Evolutionary conservation across 371 early-diverging fungal species (phyloP).

Genomic region (Apophysomyces trapeziformis): DNA sequence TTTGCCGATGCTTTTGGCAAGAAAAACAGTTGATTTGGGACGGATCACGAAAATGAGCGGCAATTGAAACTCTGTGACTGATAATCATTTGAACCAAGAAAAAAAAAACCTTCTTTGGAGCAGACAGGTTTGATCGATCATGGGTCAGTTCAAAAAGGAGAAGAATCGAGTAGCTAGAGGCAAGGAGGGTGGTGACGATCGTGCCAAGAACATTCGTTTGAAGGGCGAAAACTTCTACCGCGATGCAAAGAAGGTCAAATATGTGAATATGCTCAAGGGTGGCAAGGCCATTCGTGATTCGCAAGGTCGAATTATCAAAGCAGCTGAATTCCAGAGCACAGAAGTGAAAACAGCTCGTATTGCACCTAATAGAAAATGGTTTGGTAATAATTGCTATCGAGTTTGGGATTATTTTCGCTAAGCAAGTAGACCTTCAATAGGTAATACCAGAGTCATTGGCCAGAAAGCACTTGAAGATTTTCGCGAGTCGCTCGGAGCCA

Average conservation of each 20-base stretch:
- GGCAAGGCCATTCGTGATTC: slow-evolving; percentile 89
- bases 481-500: slow-evolving; percentile 88
- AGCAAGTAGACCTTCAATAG: slow-evolving; percentile 29
- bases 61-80: no score
- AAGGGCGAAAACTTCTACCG: slow-evolving; percentile 98
- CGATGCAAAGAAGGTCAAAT: slow-evolving; percentile 91
- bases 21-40: no score
- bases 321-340: slow-evolving; percentile 91
- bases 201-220: slow-evolving; percentile 72
- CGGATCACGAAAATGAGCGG: no score
- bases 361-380: slow-evolving; percentile 97
- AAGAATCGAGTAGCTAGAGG: slow-evolving; percentile 60
- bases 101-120: no score
- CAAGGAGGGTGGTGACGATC: slow-evolving; percentile 52
- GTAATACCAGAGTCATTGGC: slow-evolving; percentile 93
- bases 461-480: slow-evolving; percentile 92
- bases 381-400: slow-evolving; percentile 65
- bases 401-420: neutral
- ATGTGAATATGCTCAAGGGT: slow-evolving; percentile 91
- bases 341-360: slow-evolving; percentile 84
- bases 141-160: slow-evolving; percentile 76
- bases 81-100: no score
- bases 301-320: slow-evolving; percentile 94
- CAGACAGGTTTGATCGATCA: slow-evolving; percentile 24
- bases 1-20: no score